Evolutionary conservation across 371 early-diverging fungal genomes (phyloP).

Genomic region (Basidiobolus meristosporus): DNA sequence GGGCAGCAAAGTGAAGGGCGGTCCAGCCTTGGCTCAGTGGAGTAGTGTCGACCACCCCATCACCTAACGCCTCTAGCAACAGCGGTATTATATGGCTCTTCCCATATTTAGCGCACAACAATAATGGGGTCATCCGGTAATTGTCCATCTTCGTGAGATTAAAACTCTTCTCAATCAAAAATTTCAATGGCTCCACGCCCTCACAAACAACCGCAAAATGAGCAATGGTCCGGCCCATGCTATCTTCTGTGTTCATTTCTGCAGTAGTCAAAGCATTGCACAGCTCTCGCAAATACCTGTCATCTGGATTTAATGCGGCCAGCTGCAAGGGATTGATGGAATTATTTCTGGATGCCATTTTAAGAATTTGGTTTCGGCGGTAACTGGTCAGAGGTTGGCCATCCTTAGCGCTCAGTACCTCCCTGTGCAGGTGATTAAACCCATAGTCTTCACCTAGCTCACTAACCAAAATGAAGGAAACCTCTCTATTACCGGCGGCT

Average conservation of each 20-base stretch:
- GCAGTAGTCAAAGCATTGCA: conserved; percentile 15
- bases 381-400: conserved; percentile 11
- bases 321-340: conserved; percentile 22
- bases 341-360: conserved; percentile 13
- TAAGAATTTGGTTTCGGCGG: conserved; percentile 20
- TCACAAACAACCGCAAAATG: conserved; percentile 36
- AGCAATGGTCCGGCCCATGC: conserved; percentile 19
- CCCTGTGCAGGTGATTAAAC: conserved; percentile 23
- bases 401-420: conserved; percentile 15
- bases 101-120: conserved; percentile 31
- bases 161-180: conserved; percentile 14
- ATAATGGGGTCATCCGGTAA: conserved; percentile 20
- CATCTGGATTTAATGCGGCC: no score
- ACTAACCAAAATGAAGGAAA: no score
- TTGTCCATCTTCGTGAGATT: conserved; percentile 14
- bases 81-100: conserved; percentile 13
- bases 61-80: conserved; percentile 10
- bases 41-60: conserved; percentile 16
- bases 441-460: conserved; percentile 12
- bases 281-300: conserved; percentile 15
- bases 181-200: conserved; percentile 21
- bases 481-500: conserved; percentile 14
- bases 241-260: conserved; percentile 17
- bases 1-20: conserved; percentile 31
- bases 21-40: conserved; percentile 17